Percentiles rank a stretch among this genome's conserved stretches.
These are phyloP conservation scores for Striga asiatica DNA, from an alignment of 257 asterid genomes.

Conservation along the genomic window DNA sequence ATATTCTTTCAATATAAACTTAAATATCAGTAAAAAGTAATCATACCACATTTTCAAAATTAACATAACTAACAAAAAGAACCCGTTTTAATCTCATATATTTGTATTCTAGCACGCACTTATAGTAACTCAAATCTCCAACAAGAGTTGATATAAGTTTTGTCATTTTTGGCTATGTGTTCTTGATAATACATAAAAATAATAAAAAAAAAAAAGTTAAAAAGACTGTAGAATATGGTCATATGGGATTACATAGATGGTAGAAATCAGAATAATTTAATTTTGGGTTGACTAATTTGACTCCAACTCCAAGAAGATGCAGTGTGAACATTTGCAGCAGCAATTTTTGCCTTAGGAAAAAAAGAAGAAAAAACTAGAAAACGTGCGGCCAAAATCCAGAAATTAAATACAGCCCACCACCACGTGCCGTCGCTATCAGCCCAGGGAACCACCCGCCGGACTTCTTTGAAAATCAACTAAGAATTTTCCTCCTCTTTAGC, in stretches of 20 bases:
- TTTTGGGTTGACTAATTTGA: slow-evolving; percentile 17
- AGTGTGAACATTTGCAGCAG: slow-evolving; percentile 20
- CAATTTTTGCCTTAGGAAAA: not conserved
- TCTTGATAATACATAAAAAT: not conserved
- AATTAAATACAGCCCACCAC: slow-evolving; percentile 10
- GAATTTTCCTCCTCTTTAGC: too few relatives aligned
- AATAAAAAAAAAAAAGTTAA: too few relatives aligned
- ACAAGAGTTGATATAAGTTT: too few relatives aligned
- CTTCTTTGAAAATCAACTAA: slow-evolving; percentile 22
- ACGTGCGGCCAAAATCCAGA: slow-evolving; percentile 1
- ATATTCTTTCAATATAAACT: too few relatives aligned
- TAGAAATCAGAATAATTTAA: not conserved
- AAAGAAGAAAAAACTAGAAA: slow-evolving; percentile 13
- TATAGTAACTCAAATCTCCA: too few relatives aligned
- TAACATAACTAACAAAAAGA: too few relatives aligned
- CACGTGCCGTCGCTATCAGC: slow-evolving; percentile 23
- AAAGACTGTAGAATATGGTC: not conserved
- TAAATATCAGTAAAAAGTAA: too few relatives aligned
- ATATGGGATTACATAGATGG: not conserved
- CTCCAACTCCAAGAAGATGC: slow-evolving; percentile 16
- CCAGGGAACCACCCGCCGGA: slow-evolving; percentile 30
- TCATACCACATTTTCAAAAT: too few relatives aligned
- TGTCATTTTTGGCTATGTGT: too few relatives aligned
- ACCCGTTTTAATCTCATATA: too few relatives aligned
- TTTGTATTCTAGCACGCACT: too few relatives aligned